Percentiles rank a stretch among this genome's conserved stretches.
Evolutionary conservation across 257 asterid genomes (phyloP).

Genomic region (Solanum phureja): DNA sequence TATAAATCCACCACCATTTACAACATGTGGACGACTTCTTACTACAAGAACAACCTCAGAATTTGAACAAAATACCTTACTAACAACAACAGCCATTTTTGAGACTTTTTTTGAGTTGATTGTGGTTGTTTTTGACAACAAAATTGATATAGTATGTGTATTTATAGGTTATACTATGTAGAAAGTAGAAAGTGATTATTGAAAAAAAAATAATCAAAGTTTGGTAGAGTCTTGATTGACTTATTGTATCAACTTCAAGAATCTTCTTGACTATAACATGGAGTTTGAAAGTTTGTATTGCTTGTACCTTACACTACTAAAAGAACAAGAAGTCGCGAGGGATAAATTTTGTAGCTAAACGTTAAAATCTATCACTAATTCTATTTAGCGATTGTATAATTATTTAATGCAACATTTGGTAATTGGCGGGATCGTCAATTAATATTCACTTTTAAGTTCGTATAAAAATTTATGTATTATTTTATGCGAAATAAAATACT

Average conservation of each 20-base stretch:
- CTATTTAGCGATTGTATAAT: not conserved
- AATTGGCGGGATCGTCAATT: not conserved
- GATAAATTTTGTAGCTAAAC: not conserved
- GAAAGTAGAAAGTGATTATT: not conserved
- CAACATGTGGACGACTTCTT: slow-evolving; percentile 70
- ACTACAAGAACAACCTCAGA: slow-evolving; percentile 45
- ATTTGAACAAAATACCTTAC: slow-evolving; percentile 63
- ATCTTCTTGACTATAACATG: slow-evolving; percentile 8
- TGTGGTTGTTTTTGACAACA: slow-evolving; percentile 14
- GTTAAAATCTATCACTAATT: not conserved
- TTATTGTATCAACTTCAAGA: slow-evolving; percentile 10
- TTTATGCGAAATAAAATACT: not conserved
- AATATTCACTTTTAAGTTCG: not conserved
- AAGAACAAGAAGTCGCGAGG: not conserved
- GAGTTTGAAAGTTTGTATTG: not conserved
- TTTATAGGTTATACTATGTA: not conserved
- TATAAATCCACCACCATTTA: slow-evolving; percentile 75
- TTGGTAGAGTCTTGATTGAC: slow-evolving; percentile 32
- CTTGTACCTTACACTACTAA: not conserved
- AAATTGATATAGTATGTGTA: not conserved
- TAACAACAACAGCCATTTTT: slow-evolving; percentile 44
- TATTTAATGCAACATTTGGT: not conserved
- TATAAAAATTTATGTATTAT: not conserved
- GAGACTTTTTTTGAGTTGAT: not conserved
- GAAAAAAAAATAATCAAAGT: slow-evolving; percentile 14